A percentile compares a stretch with the other conserved stretches of the same genome.
Evolutionary conservation across 2,329 filamentous ascomycete species (phyloP).

Genomic region (Aureobasidium sp.): DNA sequence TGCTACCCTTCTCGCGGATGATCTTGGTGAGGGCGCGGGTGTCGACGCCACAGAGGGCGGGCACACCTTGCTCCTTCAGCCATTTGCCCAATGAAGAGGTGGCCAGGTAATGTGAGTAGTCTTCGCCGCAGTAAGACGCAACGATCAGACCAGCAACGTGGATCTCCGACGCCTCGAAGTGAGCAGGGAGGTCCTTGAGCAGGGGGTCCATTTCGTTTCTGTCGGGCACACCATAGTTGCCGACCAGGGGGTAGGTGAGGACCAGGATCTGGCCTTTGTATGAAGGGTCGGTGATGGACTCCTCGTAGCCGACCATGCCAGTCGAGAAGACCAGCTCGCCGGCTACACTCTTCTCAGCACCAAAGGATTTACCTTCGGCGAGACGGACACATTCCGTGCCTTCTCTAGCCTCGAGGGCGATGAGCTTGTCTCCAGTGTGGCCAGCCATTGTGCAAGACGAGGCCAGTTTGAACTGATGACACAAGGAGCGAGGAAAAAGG

Average conservation of each 20-base stretch:
- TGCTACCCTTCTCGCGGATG: slow-evolving; percentile 88
- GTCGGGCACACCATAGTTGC: slow-evolving; percentile 95
- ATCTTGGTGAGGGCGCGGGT: slow-evolving; percentile 89
- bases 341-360: slow-evolving; percentile 85
- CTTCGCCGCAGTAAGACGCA: slow-evolving; percentile 86
- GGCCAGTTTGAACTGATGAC: slow-evolving; percentile 11
- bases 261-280: slow-evolving; percentile 92
- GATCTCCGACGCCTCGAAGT: slow-evolving; percentile 89
- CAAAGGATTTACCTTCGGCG: slow-evolving; percentile 94
- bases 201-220: slow-evolving; percentile 77
- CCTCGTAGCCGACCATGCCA: slow-evolving; percentile 97
- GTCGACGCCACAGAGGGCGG: slow-evolving; percentile 91
- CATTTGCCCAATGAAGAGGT: slow-evolving; percentile 83
- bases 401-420: slow-evolving; percentile 89
- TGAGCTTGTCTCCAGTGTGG: slow-evolving; percentile 32
- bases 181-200: slow-evolving; percentile 73
- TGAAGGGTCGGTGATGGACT: slow-evolving; percentile 81
- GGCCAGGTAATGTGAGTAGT: slow-evolving; percentile 91
- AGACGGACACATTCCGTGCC: slow-evolving; percentile 52
- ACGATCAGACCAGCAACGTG: slow-evolving; percentile 89
- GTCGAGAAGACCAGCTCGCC: slow-evolving; percentile 99
- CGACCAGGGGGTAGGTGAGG: slow-evolving; percentile 88
- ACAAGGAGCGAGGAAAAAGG: slow-evolving; percentile 12
- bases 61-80: slow-evolving; percentile 92
- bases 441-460: slow-evolving; percentile 17